A percentile compares a stretch with the other conserved stretches of the same genome.
phyloP scores from a whole-genome alignment of 2,329 filamentous ascomycete species.

The Sporothrix brasiliensis region DNA sequence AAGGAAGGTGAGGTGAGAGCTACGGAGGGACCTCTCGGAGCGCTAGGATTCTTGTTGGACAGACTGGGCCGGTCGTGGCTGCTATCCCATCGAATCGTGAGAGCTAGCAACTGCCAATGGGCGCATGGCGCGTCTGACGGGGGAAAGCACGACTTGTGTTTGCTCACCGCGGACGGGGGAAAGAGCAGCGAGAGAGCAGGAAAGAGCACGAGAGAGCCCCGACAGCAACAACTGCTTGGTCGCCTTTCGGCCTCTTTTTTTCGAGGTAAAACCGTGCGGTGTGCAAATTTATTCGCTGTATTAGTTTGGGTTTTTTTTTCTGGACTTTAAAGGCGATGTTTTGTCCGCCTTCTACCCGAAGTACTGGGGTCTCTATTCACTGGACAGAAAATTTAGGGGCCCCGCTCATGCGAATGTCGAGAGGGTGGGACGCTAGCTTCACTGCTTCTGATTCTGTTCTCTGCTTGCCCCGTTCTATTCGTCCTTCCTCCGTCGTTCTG shows the following conservation, averaged over 20 bases:
- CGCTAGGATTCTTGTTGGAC: background rate
- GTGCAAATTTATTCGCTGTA: constrained; percentile 23
- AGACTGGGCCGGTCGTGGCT: background rate
- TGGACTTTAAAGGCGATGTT: background rate
- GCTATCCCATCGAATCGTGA: constrained; percentile 10
- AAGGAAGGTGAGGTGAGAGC: background rate
- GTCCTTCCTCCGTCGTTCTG: background rate
- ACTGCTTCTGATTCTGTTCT: background rate
- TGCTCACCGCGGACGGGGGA: constrained; percentile 4
- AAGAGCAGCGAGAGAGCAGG: background rate
- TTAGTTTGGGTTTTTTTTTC: background rate
- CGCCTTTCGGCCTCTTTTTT: background rate
- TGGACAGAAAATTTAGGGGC: constrained; percentile 13
- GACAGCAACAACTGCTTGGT: background rate
- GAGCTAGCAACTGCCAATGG: background rate
- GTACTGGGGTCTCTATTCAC: constrained; percentile 11
- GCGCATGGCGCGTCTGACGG: background rate
- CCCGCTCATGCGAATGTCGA: constrained; percentile 9
- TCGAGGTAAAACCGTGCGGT: no score
- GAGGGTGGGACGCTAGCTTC: no score
- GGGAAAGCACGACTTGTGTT: constrained; percentile 16
- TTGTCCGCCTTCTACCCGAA: constrained; percentile 9
- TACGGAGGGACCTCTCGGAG: background rate
- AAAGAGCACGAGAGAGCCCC: no score
- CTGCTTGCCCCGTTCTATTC: background rate